Evolutionary conservation across 139 green algal genomes (phyloP).

Genomic region (Chlorella sp.): DNA sequence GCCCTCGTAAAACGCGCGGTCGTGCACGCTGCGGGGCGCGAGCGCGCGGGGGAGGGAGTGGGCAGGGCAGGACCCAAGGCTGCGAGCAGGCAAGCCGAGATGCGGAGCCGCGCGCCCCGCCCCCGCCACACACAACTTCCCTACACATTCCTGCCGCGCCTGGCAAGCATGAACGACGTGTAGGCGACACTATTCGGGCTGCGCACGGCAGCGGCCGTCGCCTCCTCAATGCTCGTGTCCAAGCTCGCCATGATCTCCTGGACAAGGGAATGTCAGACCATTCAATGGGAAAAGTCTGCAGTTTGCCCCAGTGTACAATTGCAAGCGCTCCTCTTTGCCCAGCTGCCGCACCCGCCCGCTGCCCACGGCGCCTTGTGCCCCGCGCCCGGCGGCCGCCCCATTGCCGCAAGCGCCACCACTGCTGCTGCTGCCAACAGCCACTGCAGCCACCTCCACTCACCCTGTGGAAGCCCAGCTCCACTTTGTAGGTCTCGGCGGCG

Average conservation of each 20-base stretch:
- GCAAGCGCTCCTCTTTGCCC: too few relatives aligned
- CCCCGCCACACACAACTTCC: too few relatives aligned
- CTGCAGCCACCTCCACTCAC: not conserved
- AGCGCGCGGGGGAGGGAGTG: too few relatives aligned
- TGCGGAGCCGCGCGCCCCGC: too few relatives aligned
- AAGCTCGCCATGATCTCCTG: constrained; percentile 15
- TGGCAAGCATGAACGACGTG: constrained; percentile 6
- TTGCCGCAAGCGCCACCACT: not conserved
- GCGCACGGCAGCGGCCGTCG: not conserved
- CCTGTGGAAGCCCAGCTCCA: constrained; percentile 16
- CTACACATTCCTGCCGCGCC: too few relatives aligned
- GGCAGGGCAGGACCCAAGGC: too few relatives aligned
- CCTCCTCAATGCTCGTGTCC: not conserved
- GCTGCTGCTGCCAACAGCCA: not conserved
- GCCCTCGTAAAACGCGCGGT: constrained; percentile 18
- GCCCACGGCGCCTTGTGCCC: not conserved
- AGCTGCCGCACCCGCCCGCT: not conserved
- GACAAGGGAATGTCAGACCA: too few relatives aligned
- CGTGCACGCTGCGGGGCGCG: constrained; percentile 11
- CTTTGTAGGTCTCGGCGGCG: not conserved
- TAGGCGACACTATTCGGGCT: constrained; percentile 2
- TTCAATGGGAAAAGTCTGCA: too few relatives aligned
- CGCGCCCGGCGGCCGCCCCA: not conserved
- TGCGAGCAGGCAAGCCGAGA: too few relatives aligned
- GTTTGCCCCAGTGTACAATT: too few relatives aligned